Conservation (phyloP, 2,329 filamentous ascomycete species). For the Leptodontidium sp. region DNA sequence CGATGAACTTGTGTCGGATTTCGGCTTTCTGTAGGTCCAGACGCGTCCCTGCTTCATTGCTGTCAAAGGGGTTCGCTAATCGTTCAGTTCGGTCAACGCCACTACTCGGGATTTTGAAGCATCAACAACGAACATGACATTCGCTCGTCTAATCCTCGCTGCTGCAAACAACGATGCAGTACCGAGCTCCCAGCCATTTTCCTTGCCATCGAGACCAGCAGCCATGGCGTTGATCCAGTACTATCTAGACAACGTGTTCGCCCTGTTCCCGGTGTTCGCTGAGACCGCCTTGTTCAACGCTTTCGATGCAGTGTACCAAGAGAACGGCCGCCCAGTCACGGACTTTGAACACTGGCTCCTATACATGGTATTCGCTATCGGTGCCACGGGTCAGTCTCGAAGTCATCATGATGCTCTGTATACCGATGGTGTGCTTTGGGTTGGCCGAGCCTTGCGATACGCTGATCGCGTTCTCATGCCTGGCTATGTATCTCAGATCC, state of each 20-base stretch:
- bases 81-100: slow-evolving; percentile 83
- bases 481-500: slow-evolving; percentile 84
- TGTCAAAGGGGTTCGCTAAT: slow-evolving; percentile 25
- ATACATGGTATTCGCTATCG: slow-evolving; percentile 88
- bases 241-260: slow-evolving; percentile 84
- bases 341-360: slow-evolving; percentile 85
- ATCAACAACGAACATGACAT: slow-evolving; percentile 88
- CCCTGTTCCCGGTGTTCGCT: slow-evolving; percentile 82
- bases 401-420: slow-evolving; percentile 72
- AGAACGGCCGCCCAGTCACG: slow-evolving; percentile 64
- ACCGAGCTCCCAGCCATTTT: slow-evolving; percentile 65
- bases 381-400: slow-evolving; percentile 77
- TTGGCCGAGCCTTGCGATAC: slow-evolving; percentile 73
- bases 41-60: slow-evolving; percentile 6
- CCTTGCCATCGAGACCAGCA: slow-evolving; percentile 75
- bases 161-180: slow-evolving; percentile 79
- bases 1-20: slow-evolving; percentile 91
- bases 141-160: slow-evolving; percentile 87
- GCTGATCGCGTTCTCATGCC: slow-evolving; percentile 86
- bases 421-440: slow-evolving; percentile 62
- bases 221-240: slow-evolving; percentile 78
- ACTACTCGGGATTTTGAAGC: slow-evolving; percentile 94
- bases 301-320: slow-evolving; percentile 82
- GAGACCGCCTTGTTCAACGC: slow-evolving; percentile 81
- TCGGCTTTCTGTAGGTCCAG: slow-evolving; percentile 79